A percentile compares a stretch with the other conserved stretches of the same genome.
Evolutionary conservation across 306 rosid genomes (phyloP).

Genomic region (Rosa lucieae): DNA sequence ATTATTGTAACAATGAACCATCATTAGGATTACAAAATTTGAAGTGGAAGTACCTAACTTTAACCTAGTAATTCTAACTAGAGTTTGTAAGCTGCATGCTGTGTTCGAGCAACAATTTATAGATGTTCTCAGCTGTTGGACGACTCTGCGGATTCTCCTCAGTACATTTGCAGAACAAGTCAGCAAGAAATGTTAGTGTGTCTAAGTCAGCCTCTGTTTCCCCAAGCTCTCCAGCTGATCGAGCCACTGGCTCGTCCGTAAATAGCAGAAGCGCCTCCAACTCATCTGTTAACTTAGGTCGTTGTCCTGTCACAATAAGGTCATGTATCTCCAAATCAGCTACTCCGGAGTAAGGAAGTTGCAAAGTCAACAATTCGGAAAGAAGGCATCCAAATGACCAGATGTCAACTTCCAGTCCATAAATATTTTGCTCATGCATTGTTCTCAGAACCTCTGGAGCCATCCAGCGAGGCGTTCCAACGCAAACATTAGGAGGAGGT

Average conservation of each 20-base stretch:
- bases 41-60: background rate
- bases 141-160: slow-evolving; percentile 62
- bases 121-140: slow-evolving; percentile 69
- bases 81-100: background rate
- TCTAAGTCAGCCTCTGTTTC: slow-evolving; percentile 41
- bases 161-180: slow-evolving; percentile 67
- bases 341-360: slow-evolving; percentile 61
- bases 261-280: slow-evolving; percentile 48
- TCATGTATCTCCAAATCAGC: slow-evolving; percentile 60
- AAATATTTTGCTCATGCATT: slow-evolving; percentile 54
- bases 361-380: slow-evolving; percentile 74
- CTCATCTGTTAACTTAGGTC: slow-evolving; percentile 66
- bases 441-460: slow-evolving; percentile 93
- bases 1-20: background rate
- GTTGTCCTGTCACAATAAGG: slow-evolving; percentile 45
- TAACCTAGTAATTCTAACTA: background rate
- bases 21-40: background rate
- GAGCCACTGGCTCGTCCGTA: slow-evolving; percentile 39
- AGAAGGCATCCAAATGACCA: slow-evolving; percentile 98
- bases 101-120: slow-evolving; percentile 46
- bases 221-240: slow-evolving; percentile 47
- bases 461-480: slow-evolving; percentile 99
- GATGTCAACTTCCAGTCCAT: slow-evolving; percentile 93
- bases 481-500: slow-evolving; percentile 77
- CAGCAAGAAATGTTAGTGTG: slow-evolving; percentile 50